phyloP scores from a whole-genome alignment of 257 asterid species.

The Solanum dulcamara region DNA sequence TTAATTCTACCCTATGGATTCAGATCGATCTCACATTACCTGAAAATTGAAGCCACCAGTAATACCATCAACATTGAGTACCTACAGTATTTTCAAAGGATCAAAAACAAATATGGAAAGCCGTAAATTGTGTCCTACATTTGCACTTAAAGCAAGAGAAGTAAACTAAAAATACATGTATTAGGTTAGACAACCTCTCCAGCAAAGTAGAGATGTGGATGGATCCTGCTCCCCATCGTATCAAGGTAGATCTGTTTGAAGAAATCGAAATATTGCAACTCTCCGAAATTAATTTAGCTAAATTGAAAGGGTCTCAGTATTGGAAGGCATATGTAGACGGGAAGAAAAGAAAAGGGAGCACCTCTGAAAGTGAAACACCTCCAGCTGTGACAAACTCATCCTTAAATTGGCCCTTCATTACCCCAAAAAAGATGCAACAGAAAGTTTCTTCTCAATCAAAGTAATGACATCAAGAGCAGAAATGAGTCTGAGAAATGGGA shows the following conservation, averaged over 20 bases:
- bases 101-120: not conserved
- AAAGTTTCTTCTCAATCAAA: not conserved
- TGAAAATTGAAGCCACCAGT: conserved; percentile 98
- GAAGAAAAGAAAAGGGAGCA: conserved; percentile 14
- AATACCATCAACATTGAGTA: conserved; percentile 68
- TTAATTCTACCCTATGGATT: not conserved
- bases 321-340: not conserved
- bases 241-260: conserved; percentile 52
- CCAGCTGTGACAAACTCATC: conserved; percentile 98
- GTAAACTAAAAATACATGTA: not conserved
- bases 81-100: conserved; percentile 28
- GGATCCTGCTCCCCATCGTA: conserved; percentile 78
- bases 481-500: not conserved
- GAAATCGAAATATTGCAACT: not conserved
- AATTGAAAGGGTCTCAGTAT: not conserved
- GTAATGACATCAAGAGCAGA: not conserved
- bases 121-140: not conserved
- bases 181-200: conserved; percentile 62
- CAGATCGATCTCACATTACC: conserved; percentile 23
- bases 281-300: not conserved
- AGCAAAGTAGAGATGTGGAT: conserved; percentile 58
- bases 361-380: conserved; percentile 97
- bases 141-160: not conserved
- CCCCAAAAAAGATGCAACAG: not conserved
- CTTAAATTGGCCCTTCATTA: conserved; percentile 82